Conservation (phyloP, 768 basidiomycete genomes). For the Serendipita sp. region DNA sequence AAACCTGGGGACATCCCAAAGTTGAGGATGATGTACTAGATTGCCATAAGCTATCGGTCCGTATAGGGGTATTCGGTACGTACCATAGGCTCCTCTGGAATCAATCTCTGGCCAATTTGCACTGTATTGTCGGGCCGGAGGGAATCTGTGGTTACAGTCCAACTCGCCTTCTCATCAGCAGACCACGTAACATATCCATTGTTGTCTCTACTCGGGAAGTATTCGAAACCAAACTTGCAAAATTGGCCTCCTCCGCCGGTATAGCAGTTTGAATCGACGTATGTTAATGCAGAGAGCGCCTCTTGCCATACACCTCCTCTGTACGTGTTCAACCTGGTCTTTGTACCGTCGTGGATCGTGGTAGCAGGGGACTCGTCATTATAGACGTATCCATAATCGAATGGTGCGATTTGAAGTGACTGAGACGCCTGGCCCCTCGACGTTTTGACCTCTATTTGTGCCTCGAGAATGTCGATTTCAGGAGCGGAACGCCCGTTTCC, state of each 20-base stretch:
- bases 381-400: slow-evolving; percentile 20
- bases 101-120: slow-evolving; percentile 18
- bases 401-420: slow-evolving; percentile 21
- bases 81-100: slow-evolving; percentile 25
- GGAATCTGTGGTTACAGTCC: slow-evolving; percentile 18
- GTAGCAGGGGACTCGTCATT: slow-evolving; percentile 14
- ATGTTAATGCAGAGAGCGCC: slow-evolving; percentile 54
- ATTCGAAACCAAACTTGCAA: slow-evolving; percentile 19
- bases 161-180: slow-evolving; percentile 15
- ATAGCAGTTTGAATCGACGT: slow-evolving; percentile 11
- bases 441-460: slow-evolving; percentile 18
- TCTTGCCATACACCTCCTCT: slow-evolving; percentile 57
- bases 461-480: slow-evolving; percentile 25
- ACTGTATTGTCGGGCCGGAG: slow-evolving; percentile 16
- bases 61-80: slow-evolving; percentile 12
- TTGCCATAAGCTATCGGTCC: slow-evolving; percentile 10
- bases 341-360: slow-evolving; percentile 14
- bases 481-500: slow-evolving; percentile 19
- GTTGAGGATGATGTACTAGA: slow-evolving; percentile 38
- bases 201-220: slow-evolving; percentile 13
- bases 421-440: slow-evolving; percentile 19
- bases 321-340: slow-evolving; percentile 19
- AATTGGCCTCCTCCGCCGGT: slow-evolving; percentile 15
- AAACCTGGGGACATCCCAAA: slow-evolving; percentile 57
- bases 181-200: slow-evolving; percentile 21